phyloP scores from a whole-genome alignment of 169 alveolate genomes.

The Plasmodium malariae region DNA sequence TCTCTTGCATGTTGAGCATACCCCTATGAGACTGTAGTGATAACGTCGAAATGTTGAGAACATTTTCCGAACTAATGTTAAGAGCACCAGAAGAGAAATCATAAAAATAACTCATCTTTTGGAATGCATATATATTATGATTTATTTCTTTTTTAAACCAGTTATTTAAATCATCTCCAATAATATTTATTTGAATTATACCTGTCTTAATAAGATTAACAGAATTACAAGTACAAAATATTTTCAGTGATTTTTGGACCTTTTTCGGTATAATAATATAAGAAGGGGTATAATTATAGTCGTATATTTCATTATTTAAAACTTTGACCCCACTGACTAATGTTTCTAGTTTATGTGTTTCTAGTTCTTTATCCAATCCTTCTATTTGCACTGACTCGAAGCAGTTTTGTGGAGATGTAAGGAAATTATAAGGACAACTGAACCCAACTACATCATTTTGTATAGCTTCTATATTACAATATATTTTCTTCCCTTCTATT shows the following conservation, averaged over 20 bases:
- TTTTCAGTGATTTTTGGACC: constrained; percentile 28
- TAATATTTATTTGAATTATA: constrained; percentile 32
- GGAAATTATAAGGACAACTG: constrained; percentile 62
- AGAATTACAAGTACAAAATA: constrained; percentile 59
- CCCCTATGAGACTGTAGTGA: neutral
- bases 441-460: constrained; percentile 72
- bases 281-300: constrained; percentile 55
- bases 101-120: constrained; percentile 25
- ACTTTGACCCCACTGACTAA: constrained; percentile 35
- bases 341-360: constrained; percentile 31
- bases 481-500: constrained; percentile 30
- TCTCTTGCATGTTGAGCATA: neutral
- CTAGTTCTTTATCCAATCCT: constrained; percentile 51
- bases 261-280: constrained; percentile 57
- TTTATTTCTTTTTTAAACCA: constrained; percentile 58
- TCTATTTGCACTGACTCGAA: constrained; percentile 61
- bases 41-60: neutral
- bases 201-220: constrained; percentile 29
- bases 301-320: constrained; percentile 33
- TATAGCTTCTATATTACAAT: constrained; percentile 66
- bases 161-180: constrained; percentile 61
- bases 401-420: constrained; percentile 51
- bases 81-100: constrained; percentile 57
- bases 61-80: constrained; percentile 64
- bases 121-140: constrained; percentile 28